Evolutionary conservation across 768 basidiomycete species (phyloP), one percentile per base, ranked within the genome.

Genomic region (Boletus vermiculosoides): DNA sequence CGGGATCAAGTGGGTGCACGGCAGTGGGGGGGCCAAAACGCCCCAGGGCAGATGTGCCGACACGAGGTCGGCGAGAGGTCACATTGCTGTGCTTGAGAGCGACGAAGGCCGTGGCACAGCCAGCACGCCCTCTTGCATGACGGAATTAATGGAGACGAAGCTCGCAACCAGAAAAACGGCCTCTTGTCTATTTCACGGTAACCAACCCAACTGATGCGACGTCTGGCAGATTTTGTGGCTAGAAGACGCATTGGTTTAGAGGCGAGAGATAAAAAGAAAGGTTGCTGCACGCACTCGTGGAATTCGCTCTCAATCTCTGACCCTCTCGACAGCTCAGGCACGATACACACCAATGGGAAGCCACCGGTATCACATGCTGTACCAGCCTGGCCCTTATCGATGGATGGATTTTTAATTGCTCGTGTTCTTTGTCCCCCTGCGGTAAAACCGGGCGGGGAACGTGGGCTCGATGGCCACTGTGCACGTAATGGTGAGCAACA

Each of bases 51-150:
- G 31, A 49, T 39, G 34, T 30, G 28, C 45, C 40, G 34, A 57
- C 67, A 69, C 40, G 67, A 55, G 67, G 65, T 31, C 36, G 58
- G 57, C 20, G 46, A 44, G 55, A 51, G 50, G 54, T 54, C 20
- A 10, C 45, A 30, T 39, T 41, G 63, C 37, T 47, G 42, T 47
- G 58, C 57, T 22, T 45, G 30, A 34, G 47, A 44, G 28, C 45
- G 41, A 51, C 53, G 46, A 8, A 52, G 31, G 42, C 52, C 58
- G 42, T 48, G 52, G 39, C 18, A 48, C 45, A 34, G 22, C 28
- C 45, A 34, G 22, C 28, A 50, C 20, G 28, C 52, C 57, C 50
- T 47, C 34, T 28, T 33, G 39, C 52, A 42, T 31, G 46, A 44
- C n/a, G 39, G 42, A n/a, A 39, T 20, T 37, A 41, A 37, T 54